Base-by-base conservation (phyloP, 2,329 filamentous ascomycete species). In the Aspergillus uvarum region DNA sequence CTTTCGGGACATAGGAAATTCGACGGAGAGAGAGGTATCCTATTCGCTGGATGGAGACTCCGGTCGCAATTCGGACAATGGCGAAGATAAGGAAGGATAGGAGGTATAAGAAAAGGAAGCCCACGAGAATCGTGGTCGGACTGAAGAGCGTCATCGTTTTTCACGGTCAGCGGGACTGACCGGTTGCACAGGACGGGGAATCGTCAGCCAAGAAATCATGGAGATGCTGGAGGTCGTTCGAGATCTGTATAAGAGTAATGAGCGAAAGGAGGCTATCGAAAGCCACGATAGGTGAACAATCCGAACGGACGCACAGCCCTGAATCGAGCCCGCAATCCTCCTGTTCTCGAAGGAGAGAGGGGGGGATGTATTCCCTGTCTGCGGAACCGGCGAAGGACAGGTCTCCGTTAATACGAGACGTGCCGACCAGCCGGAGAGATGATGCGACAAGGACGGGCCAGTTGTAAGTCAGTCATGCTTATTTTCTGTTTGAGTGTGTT, bases 81-180 rank as follows among this genome's bases (percentile, higher is more conserved):
- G 95, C 95, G 76, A 99, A 96, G 61, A 97, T 77, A 62, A 99
- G 88, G 73, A 99, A 99, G 63, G 94, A 92, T 63, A 87, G 89
- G 49, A 99, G 85, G 80, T 98, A 99, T 63, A 91, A 81, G 65
- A 98, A 84, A 69, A 98, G 87, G 74, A 93, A 71, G 68, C 96
- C 82, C 74, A 94, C 94, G 71, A 96, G 86, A 66, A 97, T 80
- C 74, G 96, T 96, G 67, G 94, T 91, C 68, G 89, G 89, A 64
- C 76, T 81, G 65, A 80, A 75, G 59, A 81, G 70, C 59, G 78
- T 75, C 80, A 82, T 82, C 63, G 67, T 74, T 64, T 58, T 60
- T 68, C 65, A 70, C 71, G 70, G 72, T 68, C 70, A 74, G 70
- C 66, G 61, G 60, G 53, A 63, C 71, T 68, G 72, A 72, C 70